Base-by-base conservation (phyloP, 768 basidiomycete genomes). In the Pilatotrama ljubarskyi region DNA sequence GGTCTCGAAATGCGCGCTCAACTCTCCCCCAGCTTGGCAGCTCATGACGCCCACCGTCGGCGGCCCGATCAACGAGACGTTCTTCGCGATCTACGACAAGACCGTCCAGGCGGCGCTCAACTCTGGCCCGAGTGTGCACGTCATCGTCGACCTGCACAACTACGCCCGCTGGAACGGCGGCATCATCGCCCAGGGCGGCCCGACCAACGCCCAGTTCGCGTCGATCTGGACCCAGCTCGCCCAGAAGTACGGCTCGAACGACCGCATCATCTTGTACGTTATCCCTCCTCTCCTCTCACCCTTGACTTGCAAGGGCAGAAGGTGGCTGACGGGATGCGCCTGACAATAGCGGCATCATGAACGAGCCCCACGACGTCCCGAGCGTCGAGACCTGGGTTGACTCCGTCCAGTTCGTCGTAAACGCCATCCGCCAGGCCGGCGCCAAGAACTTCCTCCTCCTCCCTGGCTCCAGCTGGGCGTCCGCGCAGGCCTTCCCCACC, bases 61-160 rank as follows among this genome's bases (percentile, higher is more conserved):
- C 42, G 81, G 80, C 2, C 66, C 74, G 14, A 77, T 84, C 65
- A 71, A 78, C 68, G 60, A 69, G n/a, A 73, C 64, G 72, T 78
- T 82, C 66, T 68, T 72, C 11, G 17, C 55, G 10, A 63, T 66
- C 13, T 84, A 82, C 66, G 80, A 84, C 62, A 67, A 66, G 15
- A 78, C 80, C 24, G 83, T 84, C 11, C 78, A 82, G 63, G 73
- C 78, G 24, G 77, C 77, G 26, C 71, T 83, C 42, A 69, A 67
- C n/a, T 73, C 80, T 0, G 72, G 73, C 17, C 69, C 70, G 11
- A 73, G 75, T 26, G 76, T 77, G 25, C 78, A 79, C 62, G 81
- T 78, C 51, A 83, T 84, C 61, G 68, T 84, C 37, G 83, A 83
- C 67, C 61, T 84, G 25, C 84, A 84, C 72, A 84, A 85, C 73